phyloP scores from a whole-genome alignment of 306 rosid species.

The Senna tora region DNA sequence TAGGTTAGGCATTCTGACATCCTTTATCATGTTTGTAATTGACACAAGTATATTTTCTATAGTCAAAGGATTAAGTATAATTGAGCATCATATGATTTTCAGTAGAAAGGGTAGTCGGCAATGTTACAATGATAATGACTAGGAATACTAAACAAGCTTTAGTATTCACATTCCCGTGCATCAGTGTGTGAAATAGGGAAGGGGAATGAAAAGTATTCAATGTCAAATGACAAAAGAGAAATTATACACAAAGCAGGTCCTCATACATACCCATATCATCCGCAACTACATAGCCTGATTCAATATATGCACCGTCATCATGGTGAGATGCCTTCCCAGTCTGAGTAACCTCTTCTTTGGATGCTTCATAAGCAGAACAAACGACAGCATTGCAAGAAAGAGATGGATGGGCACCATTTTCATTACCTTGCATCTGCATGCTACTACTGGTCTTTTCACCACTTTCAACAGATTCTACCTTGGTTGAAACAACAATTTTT shows the following conservation, averaged over 20 bases:
- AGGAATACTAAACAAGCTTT: conserved; percentile 18
- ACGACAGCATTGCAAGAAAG: conserved; percentile 83
- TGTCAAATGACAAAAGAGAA: conserved; percentile 19
- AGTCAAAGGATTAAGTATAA: conserved; percentile 21
- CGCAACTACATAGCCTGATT: conserved; percentile 53
- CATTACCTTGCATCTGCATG: conserved; percentile 55
- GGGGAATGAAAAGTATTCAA: conserved; percentile 15
- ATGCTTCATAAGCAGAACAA: conserved; percentile 64
- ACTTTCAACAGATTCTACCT: conserved; percentile 90
- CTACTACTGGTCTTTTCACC: conserved; percentile 83
- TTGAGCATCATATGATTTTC: conserved; percentile 23
- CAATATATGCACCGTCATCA: conserved; percentile 57
- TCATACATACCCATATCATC: conserved; percentile 58
- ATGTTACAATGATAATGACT: neutral
- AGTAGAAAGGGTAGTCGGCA: conserved; percentile 5
- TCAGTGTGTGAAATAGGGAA: conserved; percentile 8
- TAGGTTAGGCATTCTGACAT: conserved; percentile 9
- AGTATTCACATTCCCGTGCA: conserved; percentile 24
- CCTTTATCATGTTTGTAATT: conserved; percentile 21
- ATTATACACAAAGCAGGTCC: neutral
- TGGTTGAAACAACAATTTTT: conserved; percentile 70
- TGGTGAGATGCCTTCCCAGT: conserved; percentile 65
- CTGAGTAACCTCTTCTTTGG: conserved; percentile 77
- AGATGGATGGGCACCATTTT: conserved; percentile 68
- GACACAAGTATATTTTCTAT: conserved; percentile 18